Evolutionary conservation across 2,329 filamentous ascomycete species (phyloP).

Genomic region (Aspergillus persii): DNA sequence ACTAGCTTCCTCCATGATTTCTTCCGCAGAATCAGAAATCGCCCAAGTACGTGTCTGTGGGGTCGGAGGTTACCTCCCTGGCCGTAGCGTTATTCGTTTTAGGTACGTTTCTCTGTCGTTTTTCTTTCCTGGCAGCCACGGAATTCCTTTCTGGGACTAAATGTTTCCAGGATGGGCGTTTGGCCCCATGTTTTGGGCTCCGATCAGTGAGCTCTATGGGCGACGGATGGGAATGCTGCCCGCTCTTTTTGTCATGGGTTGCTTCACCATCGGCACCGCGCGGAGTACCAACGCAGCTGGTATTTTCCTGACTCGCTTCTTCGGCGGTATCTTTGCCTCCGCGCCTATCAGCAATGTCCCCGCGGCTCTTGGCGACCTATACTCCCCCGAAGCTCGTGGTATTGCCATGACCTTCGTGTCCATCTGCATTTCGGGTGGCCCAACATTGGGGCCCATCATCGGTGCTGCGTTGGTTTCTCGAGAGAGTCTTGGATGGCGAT

Average conservation of each 20-base stretch:
- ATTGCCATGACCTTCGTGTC: constrained; percentile 41
- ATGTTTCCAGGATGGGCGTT: constrained; percentile 24
- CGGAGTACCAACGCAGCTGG: constrained; percentile 35
- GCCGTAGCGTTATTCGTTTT: constrained; percentile 38
- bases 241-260: constrained; percentile 40
- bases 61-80: constrained; percentile 35
- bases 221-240: constrained; percentile 46
- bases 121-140: no score
- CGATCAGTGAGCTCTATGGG: constrained; percentile 46
- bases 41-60: constrained; percentile 44
- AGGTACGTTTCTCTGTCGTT: constrained; percentile 43
- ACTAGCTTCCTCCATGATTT: constrained; percentile 52
- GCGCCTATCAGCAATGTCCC: constrained; percentile 45
- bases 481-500: constrained; percentile 21
- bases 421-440: constrained; percentile 41
- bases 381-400: constrained; percentile 35
- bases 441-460: constrained; percentile 43
- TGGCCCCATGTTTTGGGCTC: constrained; percentile 42
- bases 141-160: background rate
- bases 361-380: constrained; percentile 47
- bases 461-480: constrained; percentile 39
- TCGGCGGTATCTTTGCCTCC: constrained; percentile 46
- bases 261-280: constrained; percentile 50
- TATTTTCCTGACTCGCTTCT: constrained; percentile 45
- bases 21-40: constrained; percentile 47